Conservation (phyloP, 2,329 filamentous ascomycete genomes). For the Chaetomiaceae sp. region DNA sequence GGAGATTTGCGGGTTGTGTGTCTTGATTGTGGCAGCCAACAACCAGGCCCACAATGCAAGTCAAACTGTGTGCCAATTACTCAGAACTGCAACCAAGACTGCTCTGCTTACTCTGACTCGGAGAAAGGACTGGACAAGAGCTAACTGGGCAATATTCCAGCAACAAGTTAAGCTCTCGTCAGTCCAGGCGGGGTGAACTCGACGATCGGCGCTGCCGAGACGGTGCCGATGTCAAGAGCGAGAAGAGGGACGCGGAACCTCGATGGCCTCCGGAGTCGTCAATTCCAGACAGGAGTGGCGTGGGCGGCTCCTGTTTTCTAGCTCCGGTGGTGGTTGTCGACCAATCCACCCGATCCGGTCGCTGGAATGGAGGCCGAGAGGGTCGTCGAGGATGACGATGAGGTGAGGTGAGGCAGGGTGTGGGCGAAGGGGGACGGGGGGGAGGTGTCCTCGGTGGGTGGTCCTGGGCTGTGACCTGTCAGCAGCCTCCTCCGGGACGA, state of each 20-base stretch:
- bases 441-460: no score
- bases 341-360: not conserved
- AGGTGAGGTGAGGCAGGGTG: no score
- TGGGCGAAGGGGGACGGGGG: no score
- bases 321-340: slow-evolving; percentile 3
- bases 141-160: slow-evolving; percentile 39
- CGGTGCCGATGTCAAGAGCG: not conserved
- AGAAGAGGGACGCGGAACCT: not conserved
- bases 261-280: not conserved
- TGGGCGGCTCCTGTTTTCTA: slow-evolving; percentile 1
- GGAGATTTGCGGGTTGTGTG: not conserved
- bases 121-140: slow-evolving; percentile 18
- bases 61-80: not conserved
- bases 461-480: slow-evolving; percentile 19
- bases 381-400: not conserved
- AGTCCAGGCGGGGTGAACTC: not conserved
- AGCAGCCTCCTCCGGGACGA: slow-evolving; percentile 20
- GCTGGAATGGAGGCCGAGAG: slow-evolving; percentile 8
- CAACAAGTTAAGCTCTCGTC: slow-evolving; percentile 32
- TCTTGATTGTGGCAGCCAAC: no score
- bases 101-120: slow-evolving; percentile 16
- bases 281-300: not conserved
- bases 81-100: slow-evolving; percentile 6
- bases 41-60: slow-evolving; percentile 3
- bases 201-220: not conserved